phyloP scores from a whole-genome alignment of 768 basidiomycete species.

The Tulasnella sp. region DNA sequence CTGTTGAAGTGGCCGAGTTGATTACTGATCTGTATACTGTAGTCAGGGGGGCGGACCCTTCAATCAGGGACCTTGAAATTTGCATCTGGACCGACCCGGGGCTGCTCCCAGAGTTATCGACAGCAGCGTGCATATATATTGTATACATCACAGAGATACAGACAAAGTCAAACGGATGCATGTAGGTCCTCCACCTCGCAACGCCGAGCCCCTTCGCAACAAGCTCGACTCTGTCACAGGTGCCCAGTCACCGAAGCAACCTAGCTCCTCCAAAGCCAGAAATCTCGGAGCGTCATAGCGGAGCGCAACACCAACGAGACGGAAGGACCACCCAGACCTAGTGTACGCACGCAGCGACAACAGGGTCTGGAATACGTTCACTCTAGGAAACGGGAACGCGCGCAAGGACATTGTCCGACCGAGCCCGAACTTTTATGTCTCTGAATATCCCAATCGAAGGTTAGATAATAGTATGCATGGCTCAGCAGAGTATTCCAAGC shows the following conservation, averaged over 20 bases:
- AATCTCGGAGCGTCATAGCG: neutral
- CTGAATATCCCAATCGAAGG: conserved; percentile 29
- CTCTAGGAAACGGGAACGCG: conserved; percentile 46
- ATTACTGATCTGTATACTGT: neutral
- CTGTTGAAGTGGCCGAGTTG: neutral
- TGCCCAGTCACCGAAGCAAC: conserved; percentile 9
- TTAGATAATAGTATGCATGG: conserved; percentile 20
- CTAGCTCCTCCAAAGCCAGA: conserved; percentile 11
- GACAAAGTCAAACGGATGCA: neutral
- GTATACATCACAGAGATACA: neutral
- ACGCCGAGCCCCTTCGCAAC: neutral
- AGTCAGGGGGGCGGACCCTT: neutral
- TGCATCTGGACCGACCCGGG: neutral
- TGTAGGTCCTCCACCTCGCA: conserved; percentile 5
- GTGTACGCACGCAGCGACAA: neutral
- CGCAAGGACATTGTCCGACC: conserved; percentile 81
- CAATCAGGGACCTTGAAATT: too few species aligned
- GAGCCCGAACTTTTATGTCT: conserved; percentile 91
- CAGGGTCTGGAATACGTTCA: conserved; percentile 12
- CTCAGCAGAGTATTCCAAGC: neutral
- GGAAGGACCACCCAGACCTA: neutral
- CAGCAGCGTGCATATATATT: neutral
- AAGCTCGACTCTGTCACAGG: neutral
- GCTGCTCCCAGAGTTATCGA: neutral
- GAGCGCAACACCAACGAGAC: neutral